These are phyloP conservation scores for Tricholoma sp. DNA, from an alignment of 768 basidiomycete species.

Conservation along the genomic window DNA sequence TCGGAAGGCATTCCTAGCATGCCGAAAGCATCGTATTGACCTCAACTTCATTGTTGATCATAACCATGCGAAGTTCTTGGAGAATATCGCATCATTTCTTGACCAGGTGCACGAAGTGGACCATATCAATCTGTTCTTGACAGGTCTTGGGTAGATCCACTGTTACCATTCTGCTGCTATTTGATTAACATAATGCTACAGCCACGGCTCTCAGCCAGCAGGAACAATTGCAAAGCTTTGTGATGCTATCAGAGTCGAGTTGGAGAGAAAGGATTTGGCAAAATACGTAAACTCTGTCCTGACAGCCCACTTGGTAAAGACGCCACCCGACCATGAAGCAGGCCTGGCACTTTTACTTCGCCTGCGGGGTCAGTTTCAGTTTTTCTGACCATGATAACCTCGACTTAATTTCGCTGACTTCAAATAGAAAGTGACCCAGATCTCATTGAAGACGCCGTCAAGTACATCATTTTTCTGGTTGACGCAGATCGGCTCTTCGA, in stretches of 20 bases:
- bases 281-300: slow-evolving; percentile 88
- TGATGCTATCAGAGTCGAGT: slow-evolving; percentile 65
- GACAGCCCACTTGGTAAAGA: slow-evolving; percentile 90
- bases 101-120: slow-evolving; percentile 88
- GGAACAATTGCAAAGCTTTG: slow-evolving; percentile 66
- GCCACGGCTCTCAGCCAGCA: slow-evolving; percentile 55
- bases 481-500: slow-evolving; percentile 90
- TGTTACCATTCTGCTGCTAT: slow-evolving; percentile 1
- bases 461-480: slow-evolving; percentile 97
- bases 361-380: slow-evolving; percentile 65
- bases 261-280: slow-evolving; percentile 67
- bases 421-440: slow-evolving; percentile 51
- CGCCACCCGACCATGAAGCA: slow-evolving; percentile 86
- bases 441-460: slow-evolving; percentile 93
- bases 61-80: slow-evolving; percentile 61
- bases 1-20: slow-evolving; percentile 84
- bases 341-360: slow-evolving; percentile 70
- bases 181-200: slow-evolving; percentile 20
- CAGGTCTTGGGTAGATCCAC: slow-evolving; percentile 68
- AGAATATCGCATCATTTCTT: slow-evolving; percentile 60
- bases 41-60: slow-evolving; percentile 86
- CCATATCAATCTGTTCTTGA: slow-evolving; percentile 88
- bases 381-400: background rate
- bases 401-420: slow-evolving; percentile 14
- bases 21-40: slow-evolving; percentile 91